Evolutionary conservation across 345 rosid genomes (phyloP).

Genomic region (Populus alba): DNA sequence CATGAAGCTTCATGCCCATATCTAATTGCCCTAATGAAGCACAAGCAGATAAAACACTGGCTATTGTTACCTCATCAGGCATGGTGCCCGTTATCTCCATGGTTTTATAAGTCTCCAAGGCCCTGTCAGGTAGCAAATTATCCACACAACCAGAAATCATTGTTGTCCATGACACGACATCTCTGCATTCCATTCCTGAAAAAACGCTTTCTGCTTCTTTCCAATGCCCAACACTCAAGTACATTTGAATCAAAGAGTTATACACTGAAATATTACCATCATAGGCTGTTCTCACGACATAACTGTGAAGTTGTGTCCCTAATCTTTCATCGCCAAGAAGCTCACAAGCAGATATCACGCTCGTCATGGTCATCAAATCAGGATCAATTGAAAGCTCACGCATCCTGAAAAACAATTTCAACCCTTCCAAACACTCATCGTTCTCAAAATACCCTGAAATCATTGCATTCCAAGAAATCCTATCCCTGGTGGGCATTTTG

Average conservation of each 20-base stretch:
- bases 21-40: constrained; percentile 24
- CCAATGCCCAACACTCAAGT: constrained; percentile 18
- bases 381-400: constrained; percentile 63
- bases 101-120: constrained; percentile 26
- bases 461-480: constrained; percentile 93
- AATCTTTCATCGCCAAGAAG: constrained; percentile 51
- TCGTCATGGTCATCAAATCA: constrained; percentile 84
- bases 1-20: constrained; percentile 29
- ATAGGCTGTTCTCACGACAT: constrained; percentile 14
- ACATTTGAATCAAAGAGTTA: constrained; percentile 26
- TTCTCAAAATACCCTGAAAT: constrained; percentile 86
- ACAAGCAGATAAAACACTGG: constrained; percentile 30
- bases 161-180: constrained; percentile 36
- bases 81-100: constrained; percentile 25
- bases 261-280: constrained; percentile 19
- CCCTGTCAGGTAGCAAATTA: constrained; percentile 20
- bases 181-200: constrained; percentile 19
- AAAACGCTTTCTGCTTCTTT: constrained; percentile 29
- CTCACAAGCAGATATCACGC: constrained; percentile 43
- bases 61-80: constrained; percentile 30
- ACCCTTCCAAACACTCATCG: constrained; percentile 56
- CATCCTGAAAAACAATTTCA: constrained; percentile 64
- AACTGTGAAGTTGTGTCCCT: constrained; percentile 52
- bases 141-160: constrained; percentile 28
- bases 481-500: constrained; percentile 67